Evolutionary conservation across 1,284 basidiomycete genomes (phyloP).

Genomic region (Vanrija sp.): DNA sequence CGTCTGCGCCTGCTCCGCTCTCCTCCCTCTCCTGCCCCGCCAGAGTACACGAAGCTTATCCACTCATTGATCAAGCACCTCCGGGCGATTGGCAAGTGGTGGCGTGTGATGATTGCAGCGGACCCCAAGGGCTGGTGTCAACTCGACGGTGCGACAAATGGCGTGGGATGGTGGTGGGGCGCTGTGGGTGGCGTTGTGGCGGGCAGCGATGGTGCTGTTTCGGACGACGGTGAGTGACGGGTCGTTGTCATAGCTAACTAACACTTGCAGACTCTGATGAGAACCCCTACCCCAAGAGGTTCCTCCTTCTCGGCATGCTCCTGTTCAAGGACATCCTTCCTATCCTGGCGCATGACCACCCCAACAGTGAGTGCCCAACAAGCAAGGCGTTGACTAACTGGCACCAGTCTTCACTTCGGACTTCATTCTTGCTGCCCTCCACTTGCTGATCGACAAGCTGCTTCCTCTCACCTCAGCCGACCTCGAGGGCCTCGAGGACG

Average conservation of each 20-base stretch:
- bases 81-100: constrained; percentile 47
- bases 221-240: constrained; percentile 39
- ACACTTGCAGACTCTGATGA: constrained; percentile 28
- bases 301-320: constrained; percentile 79
- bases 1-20: constrained; percentile 32
- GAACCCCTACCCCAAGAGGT: constrained; percentile 51
- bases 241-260: not conserved
- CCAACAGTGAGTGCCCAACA: constrained; percentile 32
- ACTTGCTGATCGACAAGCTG: constrained; percentile 71
- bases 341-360: constrained; percentile 42
- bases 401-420: constrained; percentile 63
- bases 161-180: constrained; percentile 50
- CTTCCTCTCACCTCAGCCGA: constrained; percentile 75
- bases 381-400: not conserved
- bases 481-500: constrained; percentile 70
- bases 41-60: constrained; percentile 26
- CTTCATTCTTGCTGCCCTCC: constrained; percentile 74
- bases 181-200: constrained; percentile 46
- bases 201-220: constrained; percentile 40
- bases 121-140: constrained; percentile 47
- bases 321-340: constrained; percentile 70
- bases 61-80: constrained; percentile 42
- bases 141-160: constrained; percentile 36
- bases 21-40: constrained; percentile 6
- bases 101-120: constrained; percentile 43